phyloP scores from a whole-genome alignment of 108 stramenopile genomes.

The Cyclostephanos tholiformis region DNA sequence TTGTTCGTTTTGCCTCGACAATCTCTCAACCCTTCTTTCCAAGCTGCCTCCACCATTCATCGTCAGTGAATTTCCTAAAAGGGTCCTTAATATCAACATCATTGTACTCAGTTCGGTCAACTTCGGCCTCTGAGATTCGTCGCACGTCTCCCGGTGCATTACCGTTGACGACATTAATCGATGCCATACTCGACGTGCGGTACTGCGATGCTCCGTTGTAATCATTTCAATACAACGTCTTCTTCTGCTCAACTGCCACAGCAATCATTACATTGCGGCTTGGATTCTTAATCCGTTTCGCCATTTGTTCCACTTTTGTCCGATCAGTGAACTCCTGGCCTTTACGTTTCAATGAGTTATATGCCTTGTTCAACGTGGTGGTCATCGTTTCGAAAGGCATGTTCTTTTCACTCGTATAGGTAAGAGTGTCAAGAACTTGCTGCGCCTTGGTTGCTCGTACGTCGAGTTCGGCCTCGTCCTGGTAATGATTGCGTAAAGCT shows the following conservation, averaged over 20 bases:
- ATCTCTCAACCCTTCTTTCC: neutral
- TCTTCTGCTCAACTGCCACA: neutral
- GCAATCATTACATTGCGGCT: neutral
- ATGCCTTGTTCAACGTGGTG: conserved; percentile 3
- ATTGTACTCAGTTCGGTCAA: too few species aligned
- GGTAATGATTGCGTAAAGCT: too few species aligned
- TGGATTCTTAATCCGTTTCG: neutral
- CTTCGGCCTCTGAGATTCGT: too few species aligned
- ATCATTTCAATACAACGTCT: neutral
- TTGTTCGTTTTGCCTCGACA: neutral
- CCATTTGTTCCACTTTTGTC: neutral
- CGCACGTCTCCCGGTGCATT: too few species aligned
- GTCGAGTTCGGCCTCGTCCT: too few species aligned
- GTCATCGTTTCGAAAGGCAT: conserved; percentile 7
- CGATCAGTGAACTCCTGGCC: conserved; percentile 4
- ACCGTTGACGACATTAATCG: too few species aligned
- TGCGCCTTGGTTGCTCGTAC: too few species aligned
- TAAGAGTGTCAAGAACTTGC: too few species aligned
- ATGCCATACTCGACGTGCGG: neutral
- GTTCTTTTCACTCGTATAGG: too few species aligned
- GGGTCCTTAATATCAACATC: too few species aligned
- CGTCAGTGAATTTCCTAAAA: neutral
- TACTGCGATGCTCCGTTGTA: neutral
- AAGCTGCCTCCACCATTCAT: conserved; percentile 1
- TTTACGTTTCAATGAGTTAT: neutral